Conservation (phyloP, 768 basidiomycete species). For the Boletus fagicola region DNA sequence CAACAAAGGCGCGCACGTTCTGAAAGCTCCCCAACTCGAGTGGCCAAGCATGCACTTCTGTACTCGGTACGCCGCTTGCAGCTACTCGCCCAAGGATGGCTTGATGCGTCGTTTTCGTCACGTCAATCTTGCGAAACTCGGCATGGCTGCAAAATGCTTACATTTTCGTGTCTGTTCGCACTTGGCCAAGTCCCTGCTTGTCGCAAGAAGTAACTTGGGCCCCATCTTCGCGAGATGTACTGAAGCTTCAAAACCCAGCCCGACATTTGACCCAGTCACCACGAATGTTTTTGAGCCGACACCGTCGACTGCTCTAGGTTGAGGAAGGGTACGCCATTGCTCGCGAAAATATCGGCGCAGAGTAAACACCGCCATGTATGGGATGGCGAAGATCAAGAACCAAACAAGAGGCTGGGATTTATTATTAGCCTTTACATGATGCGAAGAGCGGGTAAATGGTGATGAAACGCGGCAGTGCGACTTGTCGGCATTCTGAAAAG, state of each 20-base stretch:
- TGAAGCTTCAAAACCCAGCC: constrained; percentile 31
- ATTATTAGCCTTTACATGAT: no score
- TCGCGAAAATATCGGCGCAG: no score
- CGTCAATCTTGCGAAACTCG: not conserved
- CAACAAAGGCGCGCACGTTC: constrained; percentile 33
- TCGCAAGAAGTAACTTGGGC: constrained; percentile 34
- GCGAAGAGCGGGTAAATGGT: no score
- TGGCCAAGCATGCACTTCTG: constrained; percentile 30
- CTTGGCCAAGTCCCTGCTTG: constrained; percentile 32
- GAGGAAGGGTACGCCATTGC: constrained; percentile 18
- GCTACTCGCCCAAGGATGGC: constrained; percentile 19
- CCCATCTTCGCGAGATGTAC: constrained; percentile 33
- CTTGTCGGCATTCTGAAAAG: no score
- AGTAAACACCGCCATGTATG: no score
- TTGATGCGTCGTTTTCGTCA: not conserved
- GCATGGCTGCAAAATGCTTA: constrained; percentile 2
- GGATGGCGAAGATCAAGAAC: no score
- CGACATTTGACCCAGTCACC: constrained; percentile 51
- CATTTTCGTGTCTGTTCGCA: constrained; percentile 23
- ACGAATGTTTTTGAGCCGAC: constrained; percentile 48
- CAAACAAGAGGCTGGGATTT: no score
- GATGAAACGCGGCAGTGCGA: no score
- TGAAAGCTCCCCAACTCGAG: constrained; percentile 36
- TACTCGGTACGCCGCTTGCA: not conserved
- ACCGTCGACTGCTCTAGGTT: constrained; percentile 23